These are phyloP conservation scores for Filobasidium floriforme DNA, from an alignment of 768 basidiomycete species.

Conservation along the genomic window DNA sequence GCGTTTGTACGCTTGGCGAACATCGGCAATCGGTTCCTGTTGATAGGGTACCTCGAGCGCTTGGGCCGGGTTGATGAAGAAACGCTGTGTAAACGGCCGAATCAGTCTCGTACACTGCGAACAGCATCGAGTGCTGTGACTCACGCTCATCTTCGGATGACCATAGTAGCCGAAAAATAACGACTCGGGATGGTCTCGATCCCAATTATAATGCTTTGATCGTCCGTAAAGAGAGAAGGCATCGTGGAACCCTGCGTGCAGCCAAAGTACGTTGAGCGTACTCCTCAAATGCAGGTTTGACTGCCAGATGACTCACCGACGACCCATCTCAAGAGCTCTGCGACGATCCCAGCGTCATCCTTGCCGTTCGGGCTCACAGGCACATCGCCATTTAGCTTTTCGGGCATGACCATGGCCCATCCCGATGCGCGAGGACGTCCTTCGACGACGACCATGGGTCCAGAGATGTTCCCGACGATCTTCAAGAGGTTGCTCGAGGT, in stretches of 20 bases:
- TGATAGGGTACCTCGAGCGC: conserved; percentile 70
- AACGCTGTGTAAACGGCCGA: conserved; percentile 50
- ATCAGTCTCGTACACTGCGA: conserved; percentile 25
- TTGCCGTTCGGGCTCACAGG: conserved; percentile 47
- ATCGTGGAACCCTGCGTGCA: conserved; percentile 63
- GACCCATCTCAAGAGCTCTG: conserved; percentile 85
- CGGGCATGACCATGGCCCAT: conserved; percentile 87
- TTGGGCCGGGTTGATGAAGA: conserved; percentile 79
- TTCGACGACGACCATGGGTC: conserved; percentile 64
- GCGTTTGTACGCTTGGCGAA: conserved; percentile 49
- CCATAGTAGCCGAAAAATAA: conserved; percentile 94
- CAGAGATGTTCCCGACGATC: conserved; percentile 73
- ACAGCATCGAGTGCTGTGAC: conserved; percentile 36
- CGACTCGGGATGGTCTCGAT: conserved; percentile 69
- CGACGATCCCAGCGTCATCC: conserved; percentile 55
- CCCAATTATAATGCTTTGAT: conserved; percentile 78
- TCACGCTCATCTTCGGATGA: conserved; percentile 71
- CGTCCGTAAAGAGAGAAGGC: conserved; percentile 83
- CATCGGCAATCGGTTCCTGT: conserved; percentile 65
- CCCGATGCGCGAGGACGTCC: conserved; percentile 57
- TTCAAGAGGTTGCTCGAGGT: conserved; percentile 83
- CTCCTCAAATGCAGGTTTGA: not conserved
- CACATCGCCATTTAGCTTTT: conserved; percentile 44
- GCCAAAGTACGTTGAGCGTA: not conserved
- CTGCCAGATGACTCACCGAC: conserved; percentile 55